A percentile compares a stretch with the other conserved stretches of the same genome.
Evolutionary conservation across 306 rosid genomes (phyloP).

Genomic region (Sophora flavescens): DNA sequence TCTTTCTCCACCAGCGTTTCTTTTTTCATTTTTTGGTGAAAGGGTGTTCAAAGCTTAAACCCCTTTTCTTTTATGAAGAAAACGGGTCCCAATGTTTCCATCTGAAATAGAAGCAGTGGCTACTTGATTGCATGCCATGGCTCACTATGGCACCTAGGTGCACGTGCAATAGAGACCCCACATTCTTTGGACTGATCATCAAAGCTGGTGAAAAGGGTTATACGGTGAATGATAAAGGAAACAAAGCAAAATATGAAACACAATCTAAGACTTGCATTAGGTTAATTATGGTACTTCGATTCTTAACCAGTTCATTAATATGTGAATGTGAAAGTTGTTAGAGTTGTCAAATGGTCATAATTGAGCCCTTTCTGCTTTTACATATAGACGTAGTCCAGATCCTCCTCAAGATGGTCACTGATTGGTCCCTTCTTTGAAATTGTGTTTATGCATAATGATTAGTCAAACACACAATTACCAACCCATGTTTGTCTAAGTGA

Average conservation of each 20-base stretch:
- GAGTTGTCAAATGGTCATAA: background rate
- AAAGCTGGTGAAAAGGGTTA: background rate
- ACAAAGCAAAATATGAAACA: background rate
- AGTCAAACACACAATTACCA: background rate
- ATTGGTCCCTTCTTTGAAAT: background rate
- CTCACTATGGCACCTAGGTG: slow-evolving; percentile 40
- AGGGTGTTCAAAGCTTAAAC: slow-evolving; percentile 38
- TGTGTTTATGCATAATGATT: background rate
- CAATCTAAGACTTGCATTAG: background rate
- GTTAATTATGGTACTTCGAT: background rate
- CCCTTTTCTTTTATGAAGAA: slow-evolving; percentile 36
- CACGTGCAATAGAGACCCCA: slow-evolving; percentile 50
- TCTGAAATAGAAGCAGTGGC: slow-evolving; percentile 32
- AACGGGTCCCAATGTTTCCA: slow-evolving; percentile 43
- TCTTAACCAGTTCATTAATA: slow-evolving; percentile 16
- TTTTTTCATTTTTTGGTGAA: slow-evolving; percentile 30
- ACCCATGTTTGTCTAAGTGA: no score
- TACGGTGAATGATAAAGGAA: background rate
- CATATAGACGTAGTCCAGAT: background rate
- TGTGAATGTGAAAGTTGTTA: background rate
- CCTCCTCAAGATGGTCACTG: background rate
- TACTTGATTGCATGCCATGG: slow-evolving; percentile 33
- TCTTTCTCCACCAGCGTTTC: slow-evolving; percentile 10
- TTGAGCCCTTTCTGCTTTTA: background rate
- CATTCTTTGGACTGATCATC: slow-evolving; percentile 12